These are phyloP conservation scores for Rhexocercosporidium sp. DNA, from an alignment of 2,329 filamentous ascomycete species.

Conservation along the genomic window DNA sequence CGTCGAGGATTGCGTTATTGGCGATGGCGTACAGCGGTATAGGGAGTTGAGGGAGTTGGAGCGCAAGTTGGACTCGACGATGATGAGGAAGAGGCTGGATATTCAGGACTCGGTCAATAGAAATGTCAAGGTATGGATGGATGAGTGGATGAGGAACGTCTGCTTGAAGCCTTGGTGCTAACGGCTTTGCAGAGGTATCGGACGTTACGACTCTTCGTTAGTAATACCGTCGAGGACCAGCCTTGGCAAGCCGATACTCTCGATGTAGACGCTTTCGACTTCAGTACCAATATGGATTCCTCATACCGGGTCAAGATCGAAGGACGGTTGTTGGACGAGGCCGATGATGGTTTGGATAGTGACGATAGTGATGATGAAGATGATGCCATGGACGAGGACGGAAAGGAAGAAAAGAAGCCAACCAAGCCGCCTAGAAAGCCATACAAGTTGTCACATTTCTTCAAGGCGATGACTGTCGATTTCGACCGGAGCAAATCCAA, in stretches of 20 bases:
- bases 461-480: conserved; percentile 78
- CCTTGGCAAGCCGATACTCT: conserved; percentile 80
- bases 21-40: conserved; percentile 83
- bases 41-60: conserved; percentile 85
- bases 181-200: conserved; percentile 65
- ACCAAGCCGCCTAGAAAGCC: conserved; percentile 49
- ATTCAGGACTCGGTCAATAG: conserved; percentile 81
- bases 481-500: conserved; percentile 68
- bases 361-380: conserved; percentile 55
- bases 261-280: conserved; percentile 79
- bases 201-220: conserved; percentile 91
- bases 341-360: conserved; percentile 57
- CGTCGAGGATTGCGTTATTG: conserved; percentile 80
- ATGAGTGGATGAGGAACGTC: background rate
- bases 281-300: conserved; percentile 76
- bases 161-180: background rate
- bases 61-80: conserved; percentile 85
- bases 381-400: conserved; percentile 61
- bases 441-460: conserved; percentile 76
- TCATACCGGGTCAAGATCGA: conserved; percentile 93
- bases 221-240: conserved; percentile 93
- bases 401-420: conserved; percentile 47
- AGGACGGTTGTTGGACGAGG: conserved; percentile 78
- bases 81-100: conserved; percentile 93
- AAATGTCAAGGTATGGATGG: conserved; percentile 65